phyloP scores from a whole-genome alignment of 75 land plant genomes.

The Cryptomeria japonica region DNA sequence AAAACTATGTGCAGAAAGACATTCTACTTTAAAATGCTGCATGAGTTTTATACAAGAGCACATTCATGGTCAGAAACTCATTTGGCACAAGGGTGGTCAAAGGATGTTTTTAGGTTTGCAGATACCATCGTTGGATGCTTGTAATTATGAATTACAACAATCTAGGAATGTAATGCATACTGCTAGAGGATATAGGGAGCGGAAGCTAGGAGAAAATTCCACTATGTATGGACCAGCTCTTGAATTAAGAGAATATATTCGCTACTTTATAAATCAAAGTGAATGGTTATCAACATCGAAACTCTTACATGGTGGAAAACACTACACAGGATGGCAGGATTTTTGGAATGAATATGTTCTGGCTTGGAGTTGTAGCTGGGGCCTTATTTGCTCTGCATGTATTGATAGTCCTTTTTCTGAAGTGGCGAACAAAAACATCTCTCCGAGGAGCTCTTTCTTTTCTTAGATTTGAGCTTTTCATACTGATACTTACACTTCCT shows the following conservation, averaged over 20 bases:
- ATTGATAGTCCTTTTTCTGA: conserved; percentile 30
- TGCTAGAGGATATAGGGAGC: conserved; percentile 5
- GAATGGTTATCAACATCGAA: conserved; percentile 31
- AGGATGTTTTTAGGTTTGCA: conserved; percentile 1
- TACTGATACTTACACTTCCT: conserved; percentile 52
- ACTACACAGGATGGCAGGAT: conserved; percentile 55
- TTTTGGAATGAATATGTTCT: conserved; percentile 65
- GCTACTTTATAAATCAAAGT: conserved; percentile 40
- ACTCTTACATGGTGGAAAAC: conserved; percentile 25
- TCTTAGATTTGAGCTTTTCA: conserved; percentile 66
- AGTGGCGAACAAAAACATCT: conserved; percentile 50
- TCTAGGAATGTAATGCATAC: not conserved
- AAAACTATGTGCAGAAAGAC: not conserved
- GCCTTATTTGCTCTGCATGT: conserved; percentile 38
- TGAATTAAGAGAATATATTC: conserved; percentile 38
- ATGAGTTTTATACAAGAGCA: not conserved
- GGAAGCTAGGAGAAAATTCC: conserved; percentile 32
- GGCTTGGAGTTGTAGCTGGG: conserved; percentile 51
- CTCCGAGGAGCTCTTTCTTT: conserved; percentile 49
- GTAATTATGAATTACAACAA: not conserved
- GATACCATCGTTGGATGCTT: conserved; percentile 8
- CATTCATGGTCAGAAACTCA: not conserved
- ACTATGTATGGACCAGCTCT: conserved; percentile 47
- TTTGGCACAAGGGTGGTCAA: not conserved
- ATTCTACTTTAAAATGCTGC: not conserved